Evolutionary conservation across 768 basidiomycete genomes (phyloP).

Genomic region (Tricholomella constricta): DNA sequence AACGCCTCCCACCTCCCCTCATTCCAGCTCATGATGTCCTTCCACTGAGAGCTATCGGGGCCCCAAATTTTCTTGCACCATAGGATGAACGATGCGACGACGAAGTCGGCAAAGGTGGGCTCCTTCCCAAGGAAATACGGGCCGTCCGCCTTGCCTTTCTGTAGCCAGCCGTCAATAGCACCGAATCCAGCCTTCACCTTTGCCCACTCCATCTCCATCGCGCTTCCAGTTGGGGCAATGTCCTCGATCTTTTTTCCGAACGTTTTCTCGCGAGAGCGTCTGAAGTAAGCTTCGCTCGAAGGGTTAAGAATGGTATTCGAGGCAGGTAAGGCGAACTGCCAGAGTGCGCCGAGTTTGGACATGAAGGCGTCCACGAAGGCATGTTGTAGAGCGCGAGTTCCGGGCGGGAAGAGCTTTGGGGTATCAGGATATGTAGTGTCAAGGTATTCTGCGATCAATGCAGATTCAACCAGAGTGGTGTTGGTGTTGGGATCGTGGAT

Average conservation of each 20-base stretch:
- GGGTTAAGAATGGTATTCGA: slow-evolving; percentile 26
- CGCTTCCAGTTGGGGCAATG: slow-evolving; percentile 23
- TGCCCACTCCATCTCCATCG: slow-evolving; percentile 32
- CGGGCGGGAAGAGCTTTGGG: slow-evolving; percentile 29
- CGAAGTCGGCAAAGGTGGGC: slow-evolving; percentile 43
- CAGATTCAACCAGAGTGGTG: slow-evolving; percentile 32
- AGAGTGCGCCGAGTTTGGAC: background rate
- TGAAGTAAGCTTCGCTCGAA: slow-evolving; percentile 34
- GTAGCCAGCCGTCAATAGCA: slow-evolving; percentile 29
- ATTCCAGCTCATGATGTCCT: slow-evolving; percentile 38
- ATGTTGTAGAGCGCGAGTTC: slow-evolving; percentile 17
- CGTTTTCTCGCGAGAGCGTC: slow-evolving; percentile 25
- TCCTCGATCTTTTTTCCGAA: slow-evolving; percentile 34
- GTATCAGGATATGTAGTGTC: slow-evolving; percentile 38
- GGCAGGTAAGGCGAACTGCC: slow-evolving; percentile 17
- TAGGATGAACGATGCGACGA: slow-evolving; percentile 30
- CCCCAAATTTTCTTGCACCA: slow-evolving; percentile 36
- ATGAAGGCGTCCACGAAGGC: slow-evolving; percentile 8
- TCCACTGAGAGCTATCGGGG: slow-evolving; percentile 44
- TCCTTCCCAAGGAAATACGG: slow-evolving; percentile 40
- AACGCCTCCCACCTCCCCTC: slow-evolving; percentile 41
- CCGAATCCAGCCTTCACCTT: slow-evolving; percentile 34
- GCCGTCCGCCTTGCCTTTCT: slow-evolving; percentile 24
- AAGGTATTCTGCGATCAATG: slow-evolving; percentile 41
- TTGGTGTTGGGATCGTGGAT: slow-evolving; percentile 37